Evolutionary conservation across 192 early-diverging fungal species (phyloP).

Genomic region (Phycomyces blakesleeanus): DNA sequence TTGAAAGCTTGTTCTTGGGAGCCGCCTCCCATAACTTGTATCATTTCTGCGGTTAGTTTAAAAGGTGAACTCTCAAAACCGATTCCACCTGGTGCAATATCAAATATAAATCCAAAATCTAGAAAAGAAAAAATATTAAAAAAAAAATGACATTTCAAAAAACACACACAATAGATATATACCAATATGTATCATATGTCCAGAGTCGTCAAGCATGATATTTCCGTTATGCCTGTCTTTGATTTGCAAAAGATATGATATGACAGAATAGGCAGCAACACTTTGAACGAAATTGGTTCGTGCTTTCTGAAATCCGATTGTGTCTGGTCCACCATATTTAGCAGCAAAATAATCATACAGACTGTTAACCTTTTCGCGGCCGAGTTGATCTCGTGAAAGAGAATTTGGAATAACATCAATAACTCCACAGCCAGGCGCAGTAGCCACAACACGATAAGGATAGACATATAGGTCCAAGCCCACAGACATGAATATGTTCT

Average conservation of each 20-base stretch:
- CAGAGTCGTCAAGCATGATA: constrained; percentile 96
- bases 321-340: constrained; percentile 84
- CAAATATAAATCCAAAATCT: constrained; percentile 99
- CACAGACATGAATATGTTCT: constrained; percentile 88
- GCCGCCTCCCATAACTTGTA: constrained; percentile 92
- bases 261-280: constrained; percentile 91
- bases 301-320: constrained; percentile 83
- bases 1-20: constrained; percentile 74
- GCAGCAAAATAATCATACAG: constrained; percentile 93
- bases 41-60: constrained; percentile 97
- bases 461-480: constrained; percentile 94
- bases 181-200: constrained; percentile 97
- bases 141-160: neutral
- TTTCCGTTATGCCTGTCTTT: constrained; percentile 99
- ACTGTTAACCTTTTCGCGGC: constrained; percentile 97
- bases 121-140: neutral
- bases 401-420: constrained; percentile 98
- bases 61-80: constrained; percentile 95
- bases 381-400: constrained; percentile 95
- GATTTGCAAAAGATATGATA: constrained; percentile 93
- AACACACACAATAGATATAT: constrained; percentile 16
- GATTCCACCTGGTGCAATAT: constrained; percentile 95
- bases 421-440: constrained; percentile 93
- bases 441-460: constrained; percentile 97
- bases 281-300: constrained; percentile 93